Percentiles rank a stretch among this genome's conserved stretches.
These are phyloP conservation scores for Penicillium chermesinum DNA, from an alignment of 495 filamentous ascomycete genomes.

Conservation along the genomic window DNA sequence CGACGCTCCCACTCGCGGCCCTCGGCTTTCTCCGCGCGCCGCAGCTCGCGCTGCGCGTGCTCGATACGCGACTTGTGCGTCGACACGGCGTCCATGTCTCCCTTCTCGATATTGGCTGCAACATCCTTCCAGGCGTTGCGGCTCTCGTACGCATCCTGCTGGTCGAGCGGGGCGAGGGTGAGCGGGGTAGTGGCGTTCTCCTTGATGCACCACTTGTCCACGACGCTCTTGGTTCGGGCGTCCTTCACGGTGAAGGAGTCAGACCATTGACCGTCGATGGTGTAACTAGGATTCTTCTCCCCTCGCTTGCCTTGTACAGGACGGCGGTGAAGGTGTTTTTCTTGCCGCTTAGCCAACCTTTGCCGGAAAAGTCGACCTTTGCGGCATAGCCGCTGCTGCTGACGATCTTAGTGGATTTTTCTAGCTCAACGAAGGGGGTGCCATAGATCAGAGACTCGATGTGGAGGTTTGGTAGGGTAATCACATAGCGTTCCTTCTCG, in stretches of 20 bases:
- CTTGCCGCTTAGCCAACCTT: constrained; percentile 91
- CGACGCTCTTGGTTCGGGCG: constrained; percentile 59
- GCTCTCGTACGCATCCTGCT: constrained; percentile 84
- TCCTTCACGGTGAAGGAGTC: constrained; percentile 75
- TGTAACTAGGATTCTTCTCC: constrained; percentile 83
- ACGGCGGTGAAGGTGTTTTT: constrained; percentile 85
- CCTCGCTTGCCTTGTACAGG: constrained; percentile 64
- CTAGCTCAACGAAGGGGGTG: constrained; percentile 85
- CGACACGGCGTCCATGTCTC: constrained; percentile 78
- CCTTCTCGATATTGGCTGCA: constrained; percentile 66
- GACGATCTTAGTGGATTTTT: constrained; percentile 72
- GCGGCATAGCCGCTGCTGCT: constrained; percentile 84
- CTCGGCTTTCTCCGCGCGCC: constrained; percentile 73
- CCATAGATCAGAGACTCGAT: constrained; percentile 93
- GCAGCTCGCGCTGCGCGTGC: constrained; percentile 78
- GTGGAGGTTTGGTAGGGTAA: constrained; percentile 87
- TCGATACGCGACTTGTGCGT: constrained; percentile 85
- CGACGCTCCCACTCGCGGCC: constrained; percentile 75
- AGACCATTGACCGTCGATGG: constrained; percentile 86
- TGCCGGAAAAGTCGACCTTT: constrained; percentile 87
- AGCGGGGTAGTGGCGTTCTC: constrained; percentile 60
- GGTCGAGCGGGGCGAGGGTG: constrained; percentile 63
- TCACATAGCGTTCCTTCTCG: constrained; percentile 70
- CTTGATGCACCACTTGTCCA: constrained; percentile 67
- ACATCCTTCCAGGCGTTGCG: constrained; percentile 86